These are phyloP conservation scores for Alternaria consortialis DNA, from an alignment of 2,329 filamentous ascomycete species.

Conservation along the genomic window DNA sequence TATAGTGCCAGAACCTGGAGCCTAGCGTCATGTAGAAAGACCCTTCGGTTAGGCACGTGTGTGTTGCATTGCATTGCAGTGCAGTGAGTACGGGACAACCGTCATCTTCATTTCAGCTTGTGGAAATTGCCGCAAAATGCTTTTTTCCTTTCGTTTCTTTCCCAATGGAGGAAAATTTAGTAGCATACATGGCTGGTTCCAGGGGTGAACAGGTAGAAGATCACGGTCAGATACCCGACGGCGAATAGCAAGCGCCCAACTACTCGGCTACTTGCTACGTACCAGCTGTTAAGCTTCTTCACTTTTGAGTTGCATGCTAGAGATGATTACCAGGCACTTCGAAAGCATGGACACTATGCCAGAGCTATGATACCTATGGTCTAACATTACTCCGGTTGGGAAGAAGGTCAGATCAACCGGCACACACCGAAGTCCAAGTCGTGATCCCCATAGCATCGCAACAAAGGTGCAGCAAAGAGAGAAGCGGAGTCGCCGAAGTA, in stretches of 20 bases:
- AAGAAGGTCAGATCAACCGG: not conserved
- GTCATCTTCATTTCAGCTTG: not conserved
- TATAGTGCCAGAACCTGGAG: not conserved
- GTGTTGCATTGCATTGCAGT: not conserved
- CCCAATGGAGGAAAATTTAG: not conserved
- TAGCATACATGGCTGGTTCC: not conserved
- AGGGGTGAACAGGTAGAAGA: not conserved
- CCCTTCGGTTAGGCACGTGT: not conserved
- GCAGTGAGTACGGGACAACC: not conserved
- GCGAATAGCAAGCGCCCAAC: not conserved
- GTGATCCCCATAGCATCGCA: not conserved
- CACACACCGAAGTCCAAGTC: not conserved
- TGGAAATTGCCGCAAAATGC: not conserved
- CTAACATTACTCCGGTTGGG: not conserved
- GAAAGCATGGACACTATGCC: not conserved
- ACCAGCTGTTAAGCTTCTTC: not conserved
- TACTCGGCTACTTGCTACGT: not conserved
- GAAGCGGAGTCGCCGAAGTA: not conserved
- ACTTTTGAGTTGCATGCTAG: not conserved
- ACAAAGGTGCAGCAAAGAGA: not conserved
- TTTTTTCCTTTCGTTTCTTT: not conserved
- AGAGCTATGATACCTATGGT: not conserved
- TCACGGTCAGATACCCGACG: not conserved
- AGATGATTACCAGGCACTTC: not conserved
- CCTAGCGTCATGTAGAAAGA: not conserved